Evolutionary conservation across 495 filamentous ascomycete genomes (phyloP), one percentile per base, ranked within the genome.

Genomic region (Penicillium canariense): DNA sequence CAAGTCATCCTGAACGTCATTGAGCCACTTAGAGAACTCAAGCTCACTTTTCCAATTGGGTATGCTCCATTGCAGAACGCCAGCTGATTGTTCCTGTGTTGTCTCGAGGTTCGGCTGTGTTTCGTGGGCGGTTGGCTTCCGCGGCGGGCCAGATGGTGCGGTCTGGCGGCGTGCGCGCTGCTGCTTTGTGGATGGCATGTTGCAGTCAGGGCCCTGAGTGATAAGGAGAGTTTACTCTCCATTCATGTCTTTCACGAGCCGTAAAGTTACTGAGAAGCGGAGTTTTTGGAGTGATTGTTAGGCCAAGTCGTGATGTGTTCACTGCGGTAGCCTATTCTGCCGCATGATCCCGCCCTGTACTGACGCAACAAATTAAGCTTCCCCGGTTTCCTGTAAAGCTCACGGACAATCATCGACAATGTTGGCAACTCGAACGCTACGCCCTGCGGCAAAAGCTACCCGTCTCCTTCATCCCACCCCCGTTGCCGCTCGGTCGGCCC

Each of bases 21-120:
- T 75, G 61, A 88, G 85, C 79, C 82, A 84, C 38, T 77, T 62
- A 8, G 72, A 75, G 61, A 89, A 88, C 17, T 85, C 79, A 7
- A 87, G 70, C 48, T 90, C 80, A 56, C 74, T 73, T 34, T 70
- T 56, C 54, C 62, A 68, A 8, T 43, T 50, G 0, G 62, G 59
- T 3, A 54, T 46, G 30, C 25, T 50, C 49, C 36, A 57, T 28
- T 65, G 42, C 5, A 42, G 38, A 1, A 38, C 5, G 2, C n/a
- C 27, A 10, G 49, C 35, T 1, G 59, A 23, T 2, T 61, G 43
- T 38, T 72, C 69, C 5, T 63, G 55, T 10, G 68, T 38, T 7
- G 60, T 47, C 18, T 65, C 63, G 26, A 65, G 62, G 27, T 49
- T 52, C 26, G 63, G 47, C 35, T 59, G 47, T 7, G 56, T 62